Evolutionary conservation across 2,329 filamentous ascomycete species (phyloP).

Genomic region (Pyrenophora graminea): DNA sequence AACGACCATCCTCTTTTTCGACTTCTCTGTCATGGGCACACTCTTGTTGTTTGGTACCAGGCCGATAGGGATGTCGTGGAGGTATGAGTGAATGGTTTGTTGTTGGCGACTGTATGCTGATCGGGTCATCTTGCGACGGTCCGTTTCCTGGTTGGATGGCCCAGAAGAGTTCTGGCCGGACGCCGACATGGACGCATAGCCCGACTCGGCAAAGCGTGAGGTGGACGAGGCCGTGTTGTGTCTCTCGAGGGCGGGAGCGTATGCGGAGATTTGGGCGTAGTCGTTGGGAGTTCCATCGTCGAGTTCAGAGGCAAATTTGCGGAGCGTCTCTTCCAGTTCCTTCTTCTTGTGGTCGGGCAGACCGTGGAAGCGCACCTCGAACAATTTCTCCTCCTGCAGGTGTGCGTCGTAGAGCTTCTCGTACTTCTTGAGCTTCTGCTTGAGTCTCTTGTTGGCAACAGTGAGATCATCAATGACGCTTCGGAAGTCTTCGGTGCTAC

Average conservation of each 20-base stretch:
- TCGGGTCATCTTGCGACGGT: conserved; percentile 34
- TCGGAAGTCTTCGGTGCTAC: conserved; percentile 73
- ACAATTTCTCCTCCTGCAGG: conserved; percentile 74
- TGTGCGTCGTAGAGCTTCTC: conserved; percentile 69
- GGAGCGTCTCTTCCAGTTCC: conserved; percentile 74
- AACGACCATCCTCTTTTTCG: conserved; percentile 78
- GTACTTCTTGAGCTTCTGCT: conserved; percentile 71
- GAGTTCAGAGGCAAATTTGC: conserved; percentile 70
- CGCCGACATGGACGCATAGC: conserved; percentile 65
- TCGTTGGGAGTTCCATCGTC: conserved; percentile 47
- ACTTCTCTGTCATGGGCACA: conserved; percentile 67
- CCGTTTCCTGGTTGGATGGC: conserved; percentile 39
- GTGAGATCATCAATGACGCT: conserved; percentile 88
- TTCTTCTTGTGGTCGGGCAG: conserved; percentile 73
- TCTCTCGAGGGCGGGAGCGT: conserved; percentile 55
- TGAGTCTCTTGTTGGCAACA: conserved; percentile 78
- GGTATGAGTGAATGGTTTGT: conserved; percentile 67
- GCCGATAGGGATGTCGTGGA: conserved; percentile 73
- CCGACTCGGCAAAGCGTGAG: conserved; percentile 56
- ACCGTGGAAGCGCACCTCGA: conserved; percentile 80
- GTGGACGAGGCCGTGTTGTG: conserved; percentile 64
- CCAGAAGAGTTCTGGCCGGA: conserved; percentile 52
- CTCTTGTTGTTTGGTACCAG: conserved; percentile 63
- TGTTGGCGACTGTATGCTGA: conserved; percentile 42
- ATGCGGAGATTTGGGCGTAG: conserved; percentile 38